These are phyloP conservation scores for Blastobotrys ciferrii DNA, from an alignment of 1,139 yeast genomes.

Conservation along the genomic window DNA sequence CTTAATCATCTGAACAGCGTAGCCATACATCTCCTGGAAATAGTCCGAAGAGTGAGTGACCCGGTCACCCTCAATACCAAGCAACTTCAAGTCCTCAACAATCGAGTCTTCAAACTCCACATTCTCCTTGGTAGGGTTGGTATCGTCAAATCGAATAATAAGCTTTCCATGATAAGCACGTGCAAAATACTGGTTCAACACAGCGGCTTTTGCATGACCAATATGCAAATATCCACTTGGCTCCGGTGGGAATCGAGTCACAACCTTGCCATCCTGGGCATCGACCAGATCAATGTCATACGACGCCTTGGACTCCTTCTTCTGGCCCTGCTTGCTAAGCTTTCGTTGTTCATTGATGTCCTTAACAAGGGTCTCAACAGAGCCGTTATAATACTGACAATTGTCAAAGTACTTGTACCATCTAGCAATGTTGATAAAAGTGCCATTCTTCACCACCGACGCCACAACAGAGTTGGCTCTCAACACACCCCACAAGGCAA, in stretches of 20 bases:
- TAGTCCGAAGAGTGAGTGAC: conserved; percentile 95
- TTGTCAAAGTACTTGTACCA: conserved; percentile 83
- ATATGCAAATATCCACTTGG: conserved; percentile 96
- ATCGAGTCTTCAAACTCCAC: conserved; percentile 86
- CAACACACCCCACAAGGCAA: conserved; percentile 90
- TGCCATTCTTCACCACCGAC: conserved; percentile 79
- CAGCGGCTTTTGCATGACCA: conserved; percentile 97
- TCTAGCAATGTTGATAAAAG: conserved; percentile 82
- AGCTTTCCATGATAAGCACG: conserved; percentile 81
- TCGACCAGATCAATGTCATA: conserved; percentile 89
- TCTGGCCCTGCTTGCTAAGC: conserved; percentile 55
- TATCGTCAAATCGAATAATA: conserved; percentile 92
- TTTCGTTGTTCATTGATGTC: conserved; percentile 74
- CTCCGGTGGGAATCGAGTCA: conserved; percentile 98
- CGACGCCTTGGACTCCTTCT: conserved; percentile 63
- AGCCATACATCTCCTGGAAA: conserved; percentile 79
- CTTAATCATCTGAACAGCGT: conserved; percentile 88
- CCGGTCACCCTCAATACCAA: conserved; percentile 90
- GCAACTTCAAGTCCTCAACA: conserved; percentile 81
- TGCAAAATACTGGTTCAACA: conserved; percentile 95
- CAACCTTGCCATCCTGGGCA: conserved; percentile 90
- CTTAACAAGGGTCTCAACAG: conserved; percentile 65
- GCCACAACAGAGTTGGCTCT: conserved; percentile 93
- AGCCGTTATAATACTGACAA: conserved; percentile 64
- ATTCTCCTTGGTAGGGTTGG: conserved; percentile 98